Percentiles rank a stretch among this genome's conserved stretches.
phyloP scores from a whole-genome alignment of 805 yeast genomes.

The Sugiyamaella mastotermitis region DNA sequence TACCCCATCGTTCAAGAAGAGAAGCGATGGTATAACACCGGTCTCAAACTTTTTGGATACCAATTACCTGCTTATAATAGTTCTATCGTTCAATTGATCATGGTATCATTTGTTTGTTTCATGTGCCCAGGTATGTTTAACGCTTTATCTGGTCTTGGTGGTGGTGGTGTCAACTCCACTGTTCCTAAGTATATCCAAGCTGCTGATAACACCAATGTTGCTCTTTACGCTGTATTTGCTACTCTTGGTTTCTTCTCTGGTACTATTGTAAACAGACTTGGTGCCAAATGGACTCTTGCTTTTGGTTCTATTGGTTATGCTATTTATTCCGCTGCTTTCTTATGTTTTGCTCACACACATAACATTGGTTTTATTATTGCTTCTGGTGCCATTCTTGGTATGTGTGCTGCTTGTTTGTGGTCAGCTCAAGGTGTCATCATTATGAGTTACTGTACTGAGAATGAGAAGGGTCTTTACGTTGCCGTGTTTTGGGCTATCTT shows the following conservation, averaged over 20 bases:
- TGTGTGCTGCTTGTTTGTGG: constrained; percentile 52
- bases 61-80: constrained; percentile 35
- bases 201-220: constrained; percentile 33
- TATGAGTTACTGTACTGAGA: constrained; percentile 52
- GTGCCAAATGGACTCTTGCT: constrained; percentile 36
- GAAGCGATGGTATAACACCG: constrained; percentile 22
- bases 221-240: constrained; percentile 50
- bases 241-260: constrained; percentile 53
- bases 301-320: constrained; percentile 45
- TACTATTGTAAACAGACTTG: constrained; percentile 45
- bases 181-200: constrained; percentile 29
- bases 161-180: constrained; percentile 12
- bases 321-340: constrained; percentile 40
- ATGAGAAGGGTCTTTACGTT: constrained; percentile 46
- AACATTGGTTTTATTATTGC: constrained; percentile 49
- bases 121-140: constrained; percentile 41
- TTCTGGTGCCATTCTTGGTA: constrained; percentile 52
- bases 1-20: not conserved
- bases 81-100: constrained; percentile 37
- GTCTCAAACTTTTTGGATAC: constrained; percentile 20
- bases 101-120: constrained; percentile 41
- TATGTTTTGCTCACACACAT: constrained; percentile 38
- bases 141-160: constrained; percentile 15
- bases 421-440: constrained; percentile 54
- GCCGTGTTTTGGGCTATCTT: constrained; percentile 57